Evolutionary conservation across 2,329 filamentous ascomycete species (phyloP), one percentile per base, ranked within the genome.

Genomic region (Fusarium sp.): DNA sequence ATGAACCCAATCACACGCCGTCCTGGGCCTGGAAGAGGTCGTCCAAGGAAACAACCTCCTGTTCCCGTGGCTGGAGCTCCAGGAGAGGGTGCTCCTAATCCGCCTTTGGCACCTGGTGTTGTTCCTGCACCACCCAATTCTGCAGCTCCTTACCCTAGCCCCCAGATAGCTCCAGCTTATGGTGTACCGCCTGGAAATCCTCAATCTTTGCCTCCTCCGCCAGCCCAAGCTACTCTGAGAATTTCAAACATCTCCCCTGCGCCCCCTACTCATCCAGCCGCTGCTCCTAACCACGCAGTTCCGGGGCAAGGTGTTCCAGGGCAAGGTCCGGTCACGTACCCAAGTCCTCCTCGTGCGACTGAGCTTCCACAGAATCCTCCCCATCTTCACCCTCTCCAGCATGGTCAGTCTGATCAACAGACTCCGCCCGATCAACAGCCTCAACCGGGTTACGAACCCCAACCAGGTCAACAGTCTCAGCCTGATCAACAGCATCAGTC

Each of bases 1-100:
- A 54, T 80, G 66, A 88, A 89, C 59, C 87, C 87, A 51, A 88
- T 89, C 71, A 89, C 86, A n/a, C 82, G 87, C 17, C 83, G 87
- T 26, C 87, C 87, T 6, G 87, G 87, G 0, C 87, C 87, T 5
- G 87, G 87, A 14, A 83, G 87, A 44, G 86, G 86, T 3, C 81
- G 87, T 8, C 85, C 86, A 0, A 80, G 83, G 54, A 89, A 88
- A 73, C 77, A 79, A 40, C 77, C 78, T n/a, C 68, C 72, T 39
- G 69, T 55, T 42, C 38, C 68, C 20, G 55, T 62, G 2, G n/a
- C 49, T 22, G 68, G 68, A 20, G 42, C 48, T 49, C 48, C 46
- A 8, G 63, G 58, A n/a, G 57, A 69, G 55, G 51, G 38, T 36
- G 15, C 33, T 59, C 24, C 57, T 11, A 61, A 63, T 51, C 67